These are phyloP conservation scores for Cryptococcus maquisensis DNA, from an alignment of 1,284 basidiomycete genomes.

Conservation along the genomic window DNA sequence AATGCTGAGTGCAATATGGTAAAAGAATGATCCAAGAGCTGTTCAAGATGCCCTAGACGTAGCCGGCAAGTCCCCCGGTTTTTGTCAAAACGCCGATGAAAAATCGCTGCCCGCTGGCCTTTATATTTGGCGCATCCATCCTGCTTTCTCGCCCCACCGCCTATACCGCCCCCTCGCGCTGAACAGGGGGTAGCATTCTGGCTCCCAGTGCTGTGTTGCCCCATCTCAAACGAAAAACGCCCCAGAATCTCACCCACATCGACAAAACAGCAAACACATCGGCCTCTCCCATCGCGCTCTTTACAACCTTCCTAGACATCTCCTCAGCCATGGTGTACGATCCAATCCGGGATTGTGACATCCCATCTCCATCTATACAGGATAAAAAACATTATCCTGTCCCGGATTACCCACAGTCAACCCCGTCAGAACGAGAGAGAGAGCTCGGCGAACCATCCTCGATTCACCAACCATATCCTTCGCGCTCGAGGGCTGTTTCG, in stretches of 20 bases:
- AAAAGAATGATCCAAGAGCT: neutral
- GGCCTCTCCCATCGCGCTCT: neutral
- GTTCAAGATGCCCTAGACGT: no score
- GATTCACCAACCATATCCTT: neutral
- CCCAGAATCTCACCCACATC: neutral
- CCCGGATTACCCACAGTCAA: neutral
- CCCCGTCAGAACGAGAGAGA: neutral
- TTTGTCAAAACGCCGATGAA: constrained; percentile 1
- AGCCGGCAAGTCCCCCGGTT: neutral
- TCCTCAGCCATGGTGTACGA: constrained; percentile 41
- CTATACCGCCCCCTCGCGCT: no score
- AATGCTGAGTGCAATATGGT: neutral
- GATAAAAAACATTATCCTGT: constrained; percentile 2
- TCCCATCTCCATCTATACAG: constrained; percentile 33
- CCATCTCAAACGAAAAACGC: no score
- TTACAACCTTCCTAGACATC: neutral
- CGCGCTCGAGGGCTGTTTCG: neutral
- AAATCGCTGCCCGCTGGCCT: neutral
- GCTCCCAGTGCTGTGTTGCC: no score
- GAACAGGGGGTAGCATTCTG: no score
- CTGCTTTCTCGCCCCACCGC: no score
- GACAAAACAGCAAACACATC: neutral
- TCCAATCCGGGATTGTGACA: constrained; percentile 42
- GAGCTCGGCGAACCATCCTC: neutral
- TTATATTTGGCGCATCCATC: neutral